Conservation (phyloP, 1,284 basidiomycete genomes). For the Chalciporus sp. region DNA sequence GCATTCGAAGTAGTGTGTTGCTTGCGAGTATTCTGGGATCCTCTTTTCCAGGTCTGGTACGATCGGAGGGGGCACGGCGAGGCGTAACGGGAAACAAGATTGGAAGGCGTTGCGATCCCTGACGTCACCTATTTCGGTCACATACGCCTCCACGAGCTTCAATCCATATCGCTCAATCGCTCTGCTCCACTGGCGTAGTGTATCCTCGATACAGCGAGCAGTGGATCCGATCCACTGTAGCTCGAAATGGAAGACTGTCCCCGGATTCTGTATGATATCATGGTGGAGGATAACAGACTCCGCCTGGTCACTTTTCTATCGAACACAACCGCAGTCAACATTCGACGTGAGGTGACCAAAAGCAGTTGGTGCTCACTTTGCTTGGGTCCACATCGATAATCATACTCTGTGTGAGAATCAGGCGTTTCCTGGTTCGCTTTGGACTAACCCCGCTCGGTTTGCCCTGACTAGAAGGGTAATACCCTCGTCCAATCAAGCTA, state of each 20-base stretch:
- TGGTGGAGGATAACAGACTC: conserved; percentile 88
- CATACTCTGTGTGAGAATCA: conserved; percentile 85
- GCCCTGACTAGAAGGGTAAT: conserved; percentile 42
- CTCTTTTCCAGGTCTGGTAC: conserved; percentile 69
- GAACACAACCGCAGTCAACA: conserved; percentile 12
- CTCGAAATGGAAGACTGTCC: conserved; percentile 93
- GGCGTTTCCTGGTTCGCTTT: conserved; percentile 58
- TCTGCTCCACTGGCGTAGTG: conserved; percentile 82
- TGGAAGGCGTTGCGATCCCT: conserved; percentile 85
- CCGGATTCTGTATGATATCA: conserved; percentile 91
- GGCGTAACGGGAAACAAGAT: conserved; percentile 79
- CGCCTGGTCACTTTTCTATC: conserved; percentile 80
- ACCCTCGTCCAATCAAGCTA: conserved; percentile 37
- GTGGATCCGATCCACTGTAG: conserved; percentile 97
- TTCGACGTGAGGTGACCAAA: conserved; percentile 1
- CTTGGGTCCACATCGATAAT: conserved; percentile 84
- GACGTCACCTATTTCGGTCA: conserved; percentile 85
- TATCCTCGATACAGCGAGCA: conserved; percentile 93
- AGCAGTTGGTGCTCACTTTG: conserved; percentile 53
- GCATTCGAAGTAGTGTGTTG: conserved; percentile 79
- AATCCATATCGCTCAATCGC: conserved; percentile 90
- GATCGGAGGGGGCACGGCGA: conserved; percentile 74
- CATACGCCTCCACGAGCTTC: conserved; percentile 90
- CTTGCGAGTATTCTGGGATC: conserved; percentile 64
- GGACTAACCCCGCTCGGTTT: conserved; percentile 41